Base-by-base conservation (phyloP, 805 yeast species). In the Ogataea corticis region DNA sequence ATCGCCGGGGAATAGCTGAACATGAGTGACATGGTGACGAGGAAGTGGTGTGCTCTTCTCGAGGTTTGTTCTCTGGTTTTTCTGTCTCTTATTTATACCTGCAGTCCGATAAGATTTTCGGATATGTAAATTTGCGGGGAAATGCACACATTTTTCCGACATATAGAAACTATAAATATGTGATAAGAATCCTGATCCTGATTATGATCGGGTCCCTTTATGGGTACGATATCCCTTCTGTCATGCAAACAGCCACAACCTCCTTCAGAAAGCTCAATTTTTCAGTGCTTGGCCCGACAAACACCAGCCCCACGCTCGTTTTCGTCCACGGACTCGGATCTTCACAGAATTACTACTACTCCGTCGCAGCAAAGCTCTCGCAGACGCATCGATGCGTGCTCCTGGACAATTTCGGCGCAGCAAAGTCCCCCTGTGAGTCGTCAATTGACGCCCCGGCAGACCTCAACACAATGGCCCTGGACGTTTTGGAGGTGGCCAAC, bases 271-370 rank as follows among this genome's bases (percentile, higher is more conserved):
- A 37, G 15, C 36, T 28, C 43, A 14, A 33, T 15, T 30, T 42
- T 29, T 16, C 28, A 15, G 34, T 21, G 10, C 30, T 28, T 11
- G 38, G 31, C 15, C 19, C 23, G 17, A 27, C 12, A 6, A 5
- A 23, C n/a, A 32, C n/a, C 14, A 33, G 10, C 1, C 46, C 51
- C 9, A 48, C 55, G 6, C 14, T 51, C 10, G 34, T 51, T 7
- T 51, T 48, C 37, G 21, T 51, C 28, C 55, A 51, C 36, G 55
- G 55, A 10, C 31, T 51, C 11, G 55, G 55, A 13, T 51, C 55
- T 3, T 48, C 55, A 9, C 55, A 51, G 27, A 51, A 51, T 27
- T 51, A 25, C 38, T 51, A 48, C 18, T 48, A 30, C 23, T 29
- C 55, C 4, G 34, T 41, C 9, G 55, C 52, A 2, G 5, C 21